A percentile compares a stretch with the other conserved stretches of the same genome.
These are phyloP conservation scores for Stevia rebaudiana DNA, from an alignment of 140 eudicot species.

Conservation along the genomic window DNA sequence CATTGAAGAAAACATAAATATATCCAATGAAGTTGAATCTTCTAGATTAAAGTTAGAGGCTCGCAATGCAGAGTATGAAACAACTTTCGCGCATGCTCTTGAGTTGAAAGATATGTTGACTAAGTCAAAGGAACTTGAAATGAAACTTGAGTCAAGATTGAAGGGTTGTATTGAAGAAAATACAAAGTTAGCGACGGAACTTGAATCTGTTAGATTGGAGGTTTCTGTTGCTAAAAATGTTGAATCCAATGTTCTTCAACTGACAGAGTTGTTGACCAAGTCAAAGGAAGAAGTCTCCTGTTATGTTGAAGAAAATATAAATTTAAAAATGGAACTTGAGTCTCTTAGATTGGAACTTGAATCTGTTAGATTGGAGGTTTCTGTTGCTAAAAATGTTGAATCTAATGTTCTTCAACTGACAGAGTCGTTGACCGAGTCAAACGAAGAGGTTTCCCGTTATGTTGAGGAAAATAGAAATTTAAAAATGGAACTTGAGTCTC, in stretches of 20 bases:
- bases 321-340: conserved; percentile 26
- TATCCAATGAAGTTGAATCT: conserved; percentile 29
- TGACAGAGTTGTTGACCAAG: conserved; percentile 25
- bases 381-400: conserved; percentile 33
- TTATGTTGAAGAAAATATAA: conserved; percentile 34
- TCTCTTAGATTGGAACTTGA: conserved; percentile 42
- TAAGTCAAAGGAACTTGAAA: conserved; percentile 32
- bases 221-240: conserved; percentile 31
- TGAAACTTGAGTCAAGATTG: conserved; percentile 32
- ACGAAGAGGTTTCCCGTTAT: conserved; percentile 19
- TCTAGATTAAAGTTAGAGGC: conserved; percentile 42
- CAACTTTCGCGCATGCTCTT: neutral
- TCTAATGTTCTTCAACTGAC: conserved; percentile 32
- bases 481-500: conserved; percentile 20
- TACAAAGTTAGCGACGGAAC: conserved; percentile 20
- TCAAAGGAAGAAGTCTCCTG: conserved; percentile 37
- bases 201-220: conserved; percentile 41
- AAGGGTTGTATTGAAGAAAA: conserved; percentile 38
- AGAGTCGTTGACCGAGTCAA: conserved; percentile 29
- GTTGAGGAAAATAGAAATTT: conserved; percentile 41
- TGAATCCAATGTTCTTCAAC: too few species aligned
- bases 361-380: conserved; percentile 35
- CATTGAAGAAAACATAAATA: conserved; percentile 37
- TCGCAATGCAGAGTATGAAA: conserved; percentile 31
- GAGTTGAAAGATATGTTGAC: conserved; percentile 31